A percentile compares a stretch with the other conserved stretches of the same genome.
These are phyloP conservation scores for Ustilago hordei DNA, from an alignment of 1,284 basidiomycete genomes.

Conservation along the genomic window DNA sequence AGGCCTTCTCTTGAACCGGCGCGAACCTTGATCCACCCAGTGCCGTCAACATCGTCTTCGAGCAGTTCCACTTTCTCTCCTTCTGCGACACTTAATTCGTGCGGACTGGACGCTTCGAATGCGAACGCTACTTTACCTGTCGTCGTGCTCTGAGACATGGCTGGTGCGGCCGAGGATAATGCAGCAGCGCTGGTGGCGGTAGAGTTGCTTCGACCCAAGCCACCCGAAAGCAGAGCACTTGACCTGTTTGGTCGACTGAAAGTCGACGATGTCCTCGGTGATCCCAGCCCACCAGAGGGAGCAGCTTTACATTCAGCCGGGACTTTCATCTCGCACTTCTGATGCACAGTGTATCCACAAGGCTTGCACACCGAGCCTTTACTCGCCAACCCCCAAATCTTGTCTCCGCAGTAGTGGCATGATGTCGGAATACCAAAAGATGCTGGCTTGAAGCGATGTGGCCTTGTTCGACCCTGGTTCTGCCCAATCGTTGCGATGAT, in stretches of 20 bases:
- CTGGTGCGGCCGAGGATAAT: constrained; percentile 7
- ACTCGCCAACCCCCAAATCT: constrained; percentile 58
- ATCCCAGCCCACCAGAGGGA: constrained; percentile 8
- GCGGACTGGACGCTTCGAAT: constrained; percentile 53
- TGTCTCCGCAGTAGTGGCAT: constrained; percentile 53
- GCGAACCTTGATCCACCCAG: constrained; percentile 55
- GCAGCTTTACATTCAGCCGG: constrained; percentile 55
- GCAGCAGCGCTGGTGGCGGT: not conserved
- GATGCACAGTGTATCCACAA: constrained; percentile 57
- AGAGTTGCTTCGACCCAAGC: constrained; percentile 3
- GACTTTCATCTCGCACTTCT: constrained; percentile 63
- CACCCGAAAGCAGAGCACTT: constrained; percentile 9
- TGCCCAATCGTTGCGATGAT: constrained; percentile 46
- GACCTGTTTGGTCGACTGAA: constrained; percentile 19
- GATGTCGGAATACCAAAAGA: constrained; percentile 57
- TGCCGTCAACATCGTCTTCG: constrained; percentile 51
- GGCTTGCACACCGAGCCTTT: constrained; percentile 57
- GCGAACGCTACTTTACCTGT: constrained; percentile 38
- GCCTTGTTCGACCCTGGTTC: constrained; percentile 47
- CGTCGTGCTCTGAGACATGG: not conserved
- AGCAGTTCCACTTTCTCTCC: constrained; percentile 52
- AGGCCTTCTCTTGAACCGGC: constrained; percentile 34
- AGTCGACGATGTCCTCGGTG: not conserved
- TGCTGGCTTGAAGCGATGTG: constrained; percentile 58
- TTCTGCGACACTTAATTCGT: constrained; percentile 51